Conservation (phyloP, 352 stramenopile genomes). For the Pelagophyceae sp. region DNA sequence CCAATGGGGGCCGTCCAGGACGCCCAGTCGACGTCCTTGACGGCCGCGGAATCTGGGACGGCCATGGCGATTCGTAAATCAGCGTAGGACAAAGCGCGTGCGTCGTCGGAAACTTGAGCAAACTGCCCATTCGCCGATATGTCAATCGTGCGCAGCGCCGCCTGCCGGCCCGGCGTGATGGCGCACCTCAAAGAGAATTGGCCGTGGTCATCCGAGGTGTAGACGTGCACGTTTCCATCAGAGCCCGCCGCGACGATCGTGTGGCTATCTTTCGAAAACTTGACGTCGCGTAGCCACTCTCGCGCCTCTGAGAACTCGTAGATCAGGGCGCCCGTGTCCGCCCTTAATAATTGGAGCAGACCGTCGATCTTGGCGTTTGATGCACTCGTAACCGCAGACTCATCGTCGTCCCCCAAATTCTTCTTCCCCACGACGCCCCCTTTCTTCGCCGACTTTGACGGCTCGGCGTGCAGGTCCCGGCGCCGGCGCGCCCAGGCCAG, state of each 20-base stretch:
- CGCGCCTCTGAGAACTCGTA: slow-evolving; percentile 68
- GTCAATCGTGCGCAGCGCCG: background rate
- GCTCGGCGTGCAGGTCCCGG: too few species aligned
- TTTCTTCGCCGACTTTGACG: too few species aligned
- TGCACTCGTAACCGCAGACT: too few species aligned
- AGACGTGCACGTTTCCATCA: slow-evolving; percentile 71
- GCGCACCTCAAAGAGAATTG: slow-evolving; percentile 2
- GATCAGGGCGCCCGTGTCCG: slow-evolving; percentile 49
- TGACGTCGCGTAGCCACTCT: slow-evolving; percentile 56
- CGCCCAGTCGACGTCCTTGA: background rate
- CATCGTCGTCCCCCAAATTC: background rate
- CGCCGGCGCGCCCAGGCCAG: background rate
- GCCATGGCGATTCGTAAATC: background rate
- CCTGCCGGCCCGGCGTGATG: background rate
- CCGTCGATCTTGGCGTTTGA: background rate
- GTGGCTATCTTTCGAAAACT: slow-evolving; percentile 67
- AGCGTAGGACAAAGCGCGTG: background rate
- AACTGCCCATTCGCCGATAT: background rate
- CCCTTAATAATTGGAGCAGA: background rate
- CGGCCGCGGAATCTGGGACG: background rate
- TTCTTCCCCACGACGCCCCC: background rate
- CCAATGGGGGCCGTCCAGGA: background rate
- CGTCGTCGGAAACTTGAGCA: background rate
- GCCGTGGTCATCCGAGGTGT: slow-evolving; percentile 51
- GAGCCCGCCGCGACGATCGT: slow-evolving; percentile 53